These are phyloP conservation scores for Hymenoscyphus albidus DNA, from an alignment of 2,329 filamentous ascomycete species.

Conservation along the genomic window DNA sequence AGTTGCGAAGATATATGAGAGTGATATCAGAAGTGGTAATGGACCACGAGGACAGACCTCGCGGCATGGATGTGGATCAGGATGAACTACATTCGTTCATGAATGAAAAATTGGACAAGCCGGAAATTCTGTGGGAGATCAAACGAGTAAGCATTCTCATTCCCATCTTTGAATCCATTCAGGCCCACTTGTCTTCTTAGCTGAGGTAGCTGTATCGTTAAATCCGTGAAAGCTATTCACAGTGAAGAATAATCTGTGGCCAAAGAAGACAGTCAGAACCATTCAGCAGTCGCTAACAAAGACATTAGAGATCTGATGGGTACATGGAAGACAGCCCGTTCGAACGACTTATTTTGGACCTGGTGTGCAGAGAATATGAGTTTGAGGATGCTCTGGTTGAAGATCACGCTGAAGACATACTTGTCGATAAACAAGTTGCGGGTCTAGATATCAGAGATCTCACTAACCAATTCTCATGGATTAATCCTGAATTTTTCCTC, in stretches of 20 bases:
- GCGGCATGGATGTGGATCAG: not conserved
- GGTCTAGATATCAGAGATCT: conserved; percentile 8
- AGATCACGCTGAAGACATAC: conserved; percentile 17
- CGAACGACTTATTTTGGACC: conserved; percentile 5
- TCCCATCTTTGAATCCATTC: no score
- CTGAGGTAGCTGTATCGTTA: no score
- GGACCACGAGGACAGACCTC: not conserved
- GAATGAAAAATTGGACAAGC: not conserved
- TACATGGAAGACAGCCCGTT: not conserved
- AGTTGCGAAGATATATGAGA: no score
- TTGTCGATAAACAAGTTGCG: conserved; percentile 21
- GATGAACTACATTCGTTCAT: not conserved
- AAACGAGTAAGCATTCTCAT: no score
- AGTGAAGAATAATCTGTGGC: not conserved
- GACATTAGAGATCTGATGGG: not conserved
- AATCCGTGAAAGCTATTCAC: no score
- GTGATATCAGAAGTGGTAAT: not conserved
- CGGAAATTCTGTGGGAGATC: not conserved
- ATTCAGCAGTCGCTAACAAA: conserved; percentile 6
- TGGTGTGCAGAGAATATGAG: conserved; percentile 8
- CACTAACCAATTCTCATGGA: not conserved
- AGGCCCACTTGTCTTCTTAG: no score
- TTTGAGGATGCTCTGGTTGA: conserved; percentile 7
- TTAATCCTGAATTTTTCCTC: not conserved
- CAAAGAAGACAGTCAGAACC: not conserved